phyloP scores from a whole-genome alignment of 1,139 yeast genomes.

The Diutina neorugosa region DNA sequence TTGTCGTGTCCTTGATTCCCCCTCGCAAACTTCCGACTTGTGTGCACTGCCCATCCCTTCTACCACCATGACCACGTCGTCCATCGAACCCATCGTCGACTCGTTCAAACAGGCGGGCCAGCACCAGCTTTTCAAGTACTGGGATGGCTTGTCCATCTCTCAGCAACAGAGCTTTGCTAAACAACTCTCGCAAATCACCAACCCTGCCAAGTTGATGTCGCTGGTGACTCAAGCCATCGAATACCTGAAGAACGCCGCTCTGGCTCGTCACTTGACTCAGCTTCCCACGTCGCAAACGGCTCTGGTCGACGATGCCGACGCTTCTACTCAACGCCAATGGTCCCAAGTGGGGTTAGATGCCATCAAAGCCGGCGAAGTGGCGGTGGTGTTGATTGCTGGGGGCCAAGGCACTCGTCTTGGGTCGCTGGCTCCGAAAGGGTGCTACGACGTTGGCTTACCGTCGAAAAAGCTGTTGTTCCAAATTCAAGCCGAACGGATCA shows the following conservation, averaged over 20 bases:
- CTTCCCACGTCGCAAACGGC: constrained; percentile 39
- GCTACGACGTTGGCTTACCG: constrained; percentile 79
- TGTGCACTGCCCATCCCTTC: neutral
- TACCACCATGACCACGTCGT: constrained; percentile 1
- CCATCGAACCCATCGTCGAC: constrained; percentile 6
- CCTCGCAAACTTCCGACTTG: neutral
- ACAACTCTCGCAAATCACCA: constrained; percentile 29
- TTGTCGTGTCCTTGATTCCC: neutral
- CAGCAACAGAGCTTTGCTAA: constrained; percentile 20
- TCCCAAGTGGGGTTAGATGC: constrained; percentile 50
- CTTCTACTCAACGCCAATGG: constrained; percentile 31
- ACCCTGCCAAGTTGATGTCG: constrained; percentile 27
- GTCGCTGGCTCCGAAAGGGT: constrained; percentile 83
- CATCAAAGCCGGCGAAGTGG: constrained; percentile 64
- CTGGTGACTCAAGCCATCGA: constrained; percentile 39
- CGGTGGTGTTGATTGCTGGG: constrained; percentile 88
- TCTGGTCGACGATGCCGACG: constrained; percentile 29
- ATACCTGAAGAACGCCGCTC: constrained; percentile 20
- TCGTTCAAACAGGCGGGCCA: constrained; percentile 37
- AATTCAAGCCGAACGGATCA: constrained; percentile 81
- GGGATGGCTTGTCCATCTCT: constrained; percentile 19
- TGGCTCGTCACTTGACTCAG: constrained; percentile 31
- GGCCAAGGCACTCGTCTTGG: constrained; percentile 97
- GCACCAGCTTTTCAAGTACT: constrained; percentile 29
- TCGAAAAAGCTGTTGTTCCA: constrained; percentile 78